A percentile compares a stretch with the other conserved stretches of the same genome.
phyloP scores from a whole-genome alignment of 257 asterid species.

The Solanum piurae region DNA sequence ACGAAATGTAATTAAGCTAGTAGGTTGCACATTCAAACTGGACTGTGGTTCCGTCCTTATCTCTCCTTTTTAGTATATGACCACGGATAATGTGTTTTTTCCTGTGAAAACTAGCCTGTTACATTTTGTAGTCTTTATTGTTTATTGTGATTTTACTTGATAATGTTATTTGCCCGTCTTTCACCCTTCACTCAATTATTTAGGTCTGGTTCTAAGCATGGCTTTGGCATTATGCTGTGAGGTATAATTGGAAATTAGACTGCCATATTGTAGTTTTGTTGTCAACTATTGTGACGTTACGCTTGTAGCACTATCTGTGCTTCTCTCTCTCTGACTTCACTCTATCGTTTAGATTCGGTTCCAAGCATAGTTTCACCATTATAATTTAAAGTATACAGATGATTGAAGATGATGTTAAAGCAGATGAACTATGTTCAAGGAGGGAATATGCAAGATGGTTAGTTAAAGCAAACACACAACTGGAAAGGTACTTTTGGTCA shows the following conservation, averaged over 20 bases:
- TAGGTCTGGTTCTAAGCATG: neutral
- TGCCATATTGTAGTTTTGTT: neutral
- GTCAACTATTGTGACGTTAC: neutral
- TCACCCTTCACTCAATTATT: neutral
- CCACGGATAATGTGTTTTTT: neutral
- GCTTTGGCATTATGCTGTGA: neutral
- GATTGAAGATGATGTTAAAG: constrained; percentile 60
- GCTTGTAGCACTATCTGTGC: neutral
- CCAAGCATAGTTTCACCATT: constrained; percentile 5
- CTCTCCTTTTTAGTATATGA: neutral
- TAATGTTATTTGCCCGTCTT: neutral
- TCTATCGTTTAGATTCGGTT: constrained; percentile 6
- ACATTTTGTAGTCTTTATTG: neutral
- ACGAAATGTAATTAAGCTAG: neutral
- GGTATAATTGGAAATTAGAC: neutral
- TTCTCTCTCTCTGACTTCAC: neutral
- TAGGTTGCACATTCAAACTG: neutral
- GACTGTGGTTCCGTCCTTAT: neutral
- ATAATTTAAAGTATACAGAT: constrained; percentile 43
- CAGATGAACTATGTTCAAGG: constrained; percentile 76
- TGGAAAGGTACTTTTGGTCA: constrained; percentile 55
- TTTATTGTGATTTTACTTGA: neutral
- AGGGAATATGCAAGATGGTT: constrained; percentile 94
- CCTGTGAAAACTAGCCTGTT: neutral
- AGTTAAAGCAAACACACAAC: constrained; percentile 44